Percentiles rank a stretch among this genome's conserved stretches.
Evolutionary conservation across 2,329 filamentous ascomycete species (phyloP).

Genomic region (Scedosporium aurantiacum): DNA sequence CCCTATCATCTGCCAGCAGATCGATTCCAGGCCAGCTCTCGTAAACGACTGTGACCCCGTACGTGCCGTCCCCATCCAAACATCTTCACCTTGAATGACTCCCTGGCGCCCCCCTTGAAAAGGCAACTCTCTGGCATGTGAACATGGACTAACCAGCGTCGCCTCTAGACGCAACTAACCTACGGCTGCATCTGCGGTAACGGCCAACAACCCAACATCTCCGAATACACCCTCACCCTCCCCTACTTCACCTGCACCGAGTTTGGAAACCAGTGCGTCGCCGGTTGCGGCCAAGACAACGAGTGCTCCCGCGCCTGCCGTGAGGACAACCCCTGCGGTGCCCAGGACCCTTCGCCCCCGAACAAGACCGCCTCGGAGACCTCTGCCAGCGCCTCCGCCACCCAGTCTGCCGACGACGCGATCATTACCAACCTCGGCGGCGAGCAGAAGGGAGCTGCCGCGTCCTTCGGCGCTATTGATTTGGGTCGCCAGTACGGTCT

Average conservation of each 20-base stretch:
- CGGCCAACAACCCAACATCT: slow-evolving; percentile 56
- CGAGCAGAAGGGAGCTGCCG: slow-evolving; percentile 15
- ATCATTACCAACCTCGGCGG: slow-evolving; percentile 8
- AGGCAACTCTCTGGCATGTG: neutral
- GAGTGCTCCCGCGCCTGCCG: slow-evolving; percentile 51
- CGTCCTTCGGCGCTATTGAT: slow-evolving; percentile 19
- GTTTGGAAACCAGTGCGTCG: slow-evolving; percentile 59
- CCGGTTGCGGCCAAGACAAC: slow-evolving; percentile 42
- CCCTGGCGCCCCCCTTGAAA: neutral
- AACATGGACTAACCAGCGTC: neutral
- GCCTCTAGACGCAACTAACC: slow-evolving; percentile 41
- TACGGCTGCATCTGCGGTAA: slow-evolving; percentile 65
- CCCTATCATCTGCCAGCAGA: slow-evolving; percentile 61
- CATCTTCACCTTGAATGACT: no score
- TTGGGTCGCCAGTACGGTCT: slow-evolving; percentile 19
- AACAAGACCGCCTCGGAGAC: slow-evolving; percentile 39
- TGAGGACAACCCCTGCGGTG: slow-evolving; percentile 61
- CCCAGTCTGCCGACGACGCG: slow-evolving; percentile 9
- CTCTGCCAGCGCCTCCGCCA: slow-evolving; percentile 18
- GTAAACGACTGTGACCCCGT: slow-evolving; percentile 60
- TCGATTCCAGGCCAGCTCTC: slow-evolving; percentile 35
- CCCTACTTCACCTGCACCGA: slow-evolving; percentile 67
- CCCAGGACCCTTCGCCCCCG: slow-evolving; percentile 46
- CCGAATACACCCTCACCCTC: slow-evolving; percentile 67
- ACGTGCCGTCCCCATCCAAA: slow-evolving; percentile 19